Evolutionary conservation across 306 rosid species (phyloP), one percentile per base, ranked within the genome.

Genomic region (Trifolium repens): DNA sequence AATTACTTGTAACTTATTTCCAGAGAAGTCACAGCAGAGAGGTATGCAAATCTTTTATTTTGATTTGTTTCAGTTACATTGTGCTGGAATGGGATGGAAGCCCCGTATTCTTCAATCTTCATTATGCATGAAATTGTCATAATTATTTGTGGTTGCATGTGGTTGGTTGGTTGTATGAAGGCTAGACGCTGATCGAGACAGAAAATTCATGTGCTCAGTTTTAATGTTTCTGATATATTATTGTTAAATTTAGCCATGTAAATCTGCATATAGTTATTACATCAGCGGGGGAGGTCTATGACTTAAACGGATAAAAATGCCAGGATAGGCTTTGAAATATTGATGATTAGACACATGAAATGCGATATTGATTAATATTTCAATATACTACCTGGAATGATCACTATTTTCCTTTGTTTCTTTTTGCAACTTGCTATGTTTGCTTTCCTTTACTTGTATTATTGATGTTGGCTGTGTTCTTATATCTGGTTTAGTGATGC

Each of bases 1-100:
- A 91, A 70, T 85, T 94, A 74, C 86, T 94, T 65, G 83, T 91
- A 60, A 91, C 98, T 30, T 94, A 90, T 86, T 94, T 94, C 80
- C 96, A 83, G 81, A 91, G 91, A 82, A 94, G 90, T 76, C 90
- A 94, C 84, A 94, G 97, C 85, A 94, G 86, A 88, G 98, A 94
- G 97, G 98, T 94, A 83, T 17, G 71, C 40, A 61, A 32, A 35
- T 71, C 67, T 43, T 54, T 44, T 46, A 39, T 27, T 76, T 27
- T 67, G 17, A 40, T 57, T 69, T 66, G 34, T 67, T 62, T 68
- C 42, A 26, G 49, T 39, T 74, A 14, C 59, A 47, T 14, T 65
- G 37, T 64, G 39, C 52, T 2, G 42, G 58, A 22, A 10, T 43
- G 47, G 53, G 1, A 16, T 13, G 44, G 47, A 35, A 42, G 49